Evolutionary conservation across 108 stramenopile species (phyloP).

Genomic region (Cylindrotheca closterium): DNA sequence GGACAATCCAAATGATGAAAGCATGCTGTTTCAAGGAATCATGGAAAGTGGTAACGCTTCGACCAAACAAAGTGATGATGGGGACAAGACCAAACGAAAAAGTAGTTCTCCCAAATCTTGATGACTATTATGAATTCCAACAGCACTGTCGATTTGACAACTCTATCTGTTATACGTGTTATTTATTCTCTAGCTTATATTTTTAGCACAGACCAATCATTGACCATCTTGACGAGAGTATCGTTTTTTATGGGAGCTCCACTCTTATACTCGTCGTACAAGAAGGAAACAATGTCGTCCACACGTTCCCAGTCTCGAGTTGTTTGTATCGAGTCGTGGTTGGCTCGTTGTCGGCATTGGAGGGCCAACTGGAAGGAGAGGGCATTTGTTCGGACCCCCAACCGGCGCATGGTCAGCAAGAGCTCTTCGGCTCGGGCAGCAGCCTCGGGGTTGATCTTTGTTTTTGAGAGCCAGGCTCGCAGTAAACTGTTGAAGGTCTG

Average conservation of each 20-base stretch:
- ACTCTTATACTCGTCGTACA: conserved; percentile 19
- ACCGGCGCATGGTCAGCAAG: conserved; percentile 14
- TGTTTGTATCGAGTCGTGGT: neutral
- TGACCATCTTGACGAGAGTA: neutral
- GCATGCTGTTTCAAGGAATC: neutral
- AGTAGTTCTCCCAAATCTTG: conserved; percentile 1
- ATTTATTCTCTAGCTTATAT: neutral
- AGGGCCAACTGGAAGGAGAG: conserved; percentile 25
- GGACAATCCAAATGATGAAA: conserved; percentile 29
- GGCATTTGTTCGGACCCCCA: conserved; percentile 23
- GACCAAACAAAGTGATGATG: conserved; percentile 20
- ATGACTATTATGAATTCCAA: neutral
- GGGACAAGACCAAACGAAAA: conserved; percentile 1
- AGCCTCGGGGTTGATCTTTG: conserved; percentile 8
- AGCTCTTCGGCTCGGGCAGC: conserved; percentile 23
- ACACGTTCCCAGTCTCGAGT: neutral
- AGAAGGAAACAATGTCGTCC: conserved; percentile 18
- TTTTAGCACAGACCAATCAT: conserved; percentile 7
- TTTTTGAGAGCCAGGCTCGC: conserved; percentile 29
- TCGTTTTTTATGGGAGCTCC: neutral
- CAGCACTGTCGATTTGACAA: neutral
- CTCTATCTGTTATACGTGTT: no score
- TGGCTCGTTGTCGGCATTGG: conserved; percentile 14
- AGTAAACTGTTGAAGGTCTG: conserved; percentile 26
- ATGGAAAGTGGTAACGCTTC: conserved; percentile 2